Base-by-base conservation (phyloP, 1,284 basidiomycete genomes). In the Papiliotrema nemorosa region DNA sequence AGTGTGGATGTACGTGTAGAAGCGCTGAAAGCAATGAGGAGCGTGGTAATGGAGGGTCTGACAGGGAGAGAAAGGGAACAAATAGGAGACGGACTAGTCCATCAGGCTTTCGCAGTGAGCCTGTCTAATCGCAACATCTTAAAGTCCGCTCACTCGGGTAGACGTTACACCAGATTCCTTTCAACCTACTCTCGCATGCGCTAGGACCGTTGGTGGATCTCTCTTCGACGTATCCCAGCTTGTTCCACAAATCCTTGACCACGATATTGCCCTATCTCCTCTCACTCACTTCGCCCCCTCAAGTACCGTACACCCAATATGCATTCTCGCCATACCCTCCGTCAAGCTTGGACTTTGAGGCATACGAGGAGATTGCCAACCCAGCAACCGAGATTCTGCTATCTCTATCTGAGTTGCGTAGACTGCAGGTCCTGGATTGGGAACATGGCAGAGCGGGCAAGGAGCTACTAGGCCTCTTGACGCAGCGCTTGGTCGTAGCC, bases 351-450 rank as follows among this genome's bases (percentile, higher is more conserved):
- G 50, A 44, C 69, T 70, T 87, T 35, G 87, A 88, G 60, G 84
- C 84, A 0, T 89, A 88, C 86, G 82, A 84, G 20, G 86, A 88
- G 69, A 77, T 90, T 24, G 83, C 9, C 77, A 84, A 67, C 47
- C 67, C 71, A 24, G 66, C 70, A 3, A 60, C 64, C 21, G 72
- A 74, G 54, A 60, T 75, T 21, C 44, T 75, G 21, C 53, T 70
- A 22, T 58, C 61, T 3, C 54, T 74, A 9, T 50, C 59, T 24
- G 68, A 70, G 34, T 47, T 65, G 3, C 59, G 64, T 42, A 58
- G 59, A 0, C 40, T 46, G 1, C 51, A 61, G 9, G 40, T 69
- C 2, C 20, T 54, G 16, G 50, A 44, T 2, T 69, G 64, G 63
- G 55, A 69, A 35, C 40, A 45, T 6, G 65, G 67, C 2, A 49